phyloP scores from a whole-genome alignment of 345 rosid species.

The Turritis glabra region DNA sequence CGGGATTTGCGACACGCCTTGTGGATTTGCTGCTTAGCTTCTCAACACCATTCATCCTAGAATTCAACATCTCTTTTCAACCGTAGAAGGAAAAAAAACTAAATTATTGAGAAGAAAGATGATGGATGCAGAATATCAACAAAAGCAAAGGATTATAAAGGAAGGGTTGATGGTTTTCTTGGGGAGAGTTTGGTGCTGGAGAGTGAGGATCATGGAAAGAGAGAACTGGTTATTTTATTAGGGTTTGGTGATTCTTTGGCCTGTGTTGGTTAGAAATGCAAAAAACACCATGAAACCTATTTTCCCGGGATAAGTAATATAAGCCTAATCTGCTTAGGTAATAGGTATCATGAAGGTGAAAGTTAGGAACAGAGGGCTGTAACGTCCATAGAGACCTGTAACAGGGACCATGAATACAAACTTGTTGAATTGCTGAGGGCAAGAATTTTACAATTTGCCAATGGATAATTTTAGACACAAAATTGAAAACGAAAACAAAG shows the following conservation, averaged over 20 bases:
- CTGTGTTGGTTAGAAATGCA: conserved; percentile 43
- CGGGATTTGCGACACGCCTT: conserved; percentile 58
- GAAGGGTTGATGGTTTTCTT: conserved; percentile 39
- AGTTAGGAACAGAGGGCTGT: conserved; percentile 33
- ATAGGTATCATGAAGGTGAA: conserved; percentile 30
- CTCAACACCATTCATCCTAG: conserved; percentile 34
- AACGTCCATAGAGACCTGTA: conserved; percentile 17
- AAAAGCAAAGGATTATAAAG: conserved; percentile 45
- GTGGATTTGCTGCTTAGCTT: conserved; percentile 24
- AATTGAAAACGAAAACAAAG: background rate
- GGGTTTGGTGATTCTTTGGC: conserved; percentile 49
- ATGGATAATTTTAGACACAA: background rate
- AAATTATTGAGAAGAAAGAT: conserved; percentile 28
- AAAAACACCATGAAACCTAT: conserved; percentile 26
- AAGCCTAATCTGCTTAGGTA: conserved; percentile 1
- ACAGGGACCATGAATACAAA: conserved; percentile 11
- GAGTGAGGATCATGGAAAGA: conserved; percentile 52
- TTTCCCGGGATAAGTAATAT: conserved; percentile 1
- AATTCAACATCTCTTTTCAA: conserved; percentile 46
- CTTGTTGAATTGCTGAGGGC: conserved; percentile 4
- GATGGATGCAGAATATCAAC: conserved; percentile 29
- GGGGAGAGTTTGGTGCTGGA: conserved; percentile 64
- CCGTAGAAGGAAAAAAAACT: conserved; percentile 14
- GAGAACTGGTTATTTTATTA: conserved; percentile 28
- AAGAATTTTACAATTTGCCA: background rate